phyloP scores from a whole-genome alignment of 495 filamentous ascomycete genomes.

The Rhizodiscina lignyota region DNA sequence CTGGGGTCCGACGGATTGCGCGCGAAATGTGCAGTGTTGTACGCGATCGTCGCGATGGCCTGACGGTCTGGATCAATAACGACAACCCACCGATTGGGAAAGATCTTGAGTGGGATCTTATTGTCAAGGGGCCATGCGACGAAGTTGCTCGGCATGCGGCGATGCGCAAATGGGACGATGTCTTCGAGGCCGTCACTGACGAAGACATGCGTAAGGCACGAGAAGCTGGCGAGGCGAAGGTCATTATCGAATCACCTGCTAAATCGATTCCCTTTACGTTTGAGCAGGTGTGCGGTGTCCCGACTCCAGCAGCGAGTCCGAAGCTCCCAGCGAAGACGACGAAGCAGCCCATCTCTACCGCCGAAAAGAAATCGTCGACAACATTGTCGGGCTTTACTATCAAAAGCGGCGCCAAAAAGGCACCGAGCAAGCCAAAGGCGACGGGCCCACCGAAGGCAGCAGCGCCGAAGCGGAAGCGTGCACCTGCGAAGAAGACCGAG shows the following conservation, averaged over 20 bases:
- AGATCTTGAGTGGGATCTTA: conserved; percentile 84
- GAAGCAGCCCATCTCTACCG: too few species aligned
- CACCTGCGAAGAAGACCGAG: too few species aligned
- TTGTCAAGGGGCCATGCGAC: conserved; percentile 77
- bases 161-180: conserved; percentile 68
- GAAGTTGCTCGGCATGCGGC: conserved; percentile 61
- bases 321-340: too few species aligned
- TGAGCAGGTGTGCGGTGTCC: too few species aligned
- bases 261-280: too few species aligned
- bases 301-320: too few species aligned
- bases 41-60: conserved; percentile 63
- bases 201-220: conserved; percentile 14
- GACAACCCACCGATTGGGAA: conserved; percentile 63
- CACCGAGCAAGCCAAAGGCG: too few species aligned
- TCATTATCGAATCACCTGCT: conserved; percentile 6
- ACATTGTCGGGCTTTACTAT: too few species aligned
- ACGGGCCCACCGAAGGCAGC: too few species aligned
- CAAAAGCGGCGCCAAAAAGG: too few species aligned
- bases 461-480: too few species aligned
- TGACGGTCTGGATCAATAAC: conserved; percentile 88
- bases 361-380: too few species aligned
- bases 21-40: conserved; percentile 77
- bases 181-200: conserved; percentile 27
- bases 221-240: conserved; percentile 3
- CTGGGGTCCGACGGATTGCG: conserved; percentile 75